Base-by-base conservation (phyloP, 139 green algal genomes). In the Nannochloris sp. region DNA sequence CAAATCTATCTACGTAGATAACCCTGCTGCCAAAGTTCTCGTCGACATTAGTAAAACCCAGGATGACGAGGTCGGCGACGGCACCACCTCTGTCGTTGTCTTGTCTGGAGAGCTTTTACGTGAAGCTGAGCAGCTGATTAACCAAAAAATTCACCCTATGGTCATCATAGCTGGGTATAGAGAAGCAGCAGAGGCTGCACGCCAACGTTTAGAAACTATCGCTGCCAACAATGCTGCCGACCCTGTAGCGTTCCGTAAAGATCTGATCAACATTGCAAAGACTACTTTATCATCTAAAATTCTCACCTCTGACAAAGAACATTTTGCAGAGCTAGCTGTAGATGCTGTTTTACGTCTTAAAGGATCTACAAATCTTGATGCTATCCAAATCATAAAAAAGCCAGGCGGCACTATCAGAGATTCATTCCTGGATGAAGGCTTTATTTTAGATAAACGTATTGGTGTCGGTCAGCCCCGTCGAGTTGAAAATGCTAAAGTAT, bases 321-420 rank as follows among this genome's bases (percentile, higher is more conserved):
- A 97, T 73, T 99, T 98, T 84, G 83, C 93, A 33, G 72, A 92
- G 59, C 81, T 99, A 60, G 95, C 94, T n/a, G 93, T 97, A 54
- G 85, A 98, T 31, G 92, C 95, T 3, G 83, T 97, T 61, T 65
- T 95, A 67, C 78, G 93, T 6, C 76, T 98, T 2, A 95, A 96
- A 67, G 89, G 84, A 36, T 87, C 69, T 45, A 83, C 72, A n/a
- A 93, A 97, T 77, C 80, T 99, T 60, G 92, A 98, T 69, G 79
- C 86, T 34, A 98, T 99, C 67, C 86, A 99, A 76, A 90, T 99
- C 79, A 94, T 99, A 80, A 98, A 99, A 81, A 97, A 97, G 76
- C 61, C 87, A 4, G 95, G 95, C 4, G 95, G 94, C 14, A 92
- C 89, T 2, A 77, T 99, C 38, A 74, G 80, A 65, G 91, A 99